phyloP scores from a whole-genome alignment of 257 asterid species.

The Solanum pennellii region DNA sequence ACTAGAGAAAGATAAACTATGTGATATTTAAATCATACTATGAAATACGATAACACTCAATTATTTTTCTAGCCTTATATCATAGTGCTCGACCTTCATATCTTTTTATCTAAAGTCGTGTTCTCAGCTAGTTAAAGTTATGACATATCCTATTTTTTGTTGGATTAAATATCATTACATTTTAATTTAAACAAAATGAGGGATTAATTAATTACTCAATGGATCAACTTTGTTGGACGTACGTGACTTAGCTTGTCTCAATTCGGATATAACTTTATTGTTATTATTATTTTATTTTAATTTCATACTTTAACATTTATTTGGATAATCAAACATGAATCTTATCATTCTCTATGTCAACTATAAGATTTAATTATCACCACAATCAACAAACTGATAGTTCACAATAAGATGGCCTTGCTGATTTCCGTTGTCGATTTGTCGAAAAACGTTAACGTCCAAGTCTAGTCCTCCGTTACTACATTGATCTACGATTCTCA shows the following conservation, averaged over 20 bases:
- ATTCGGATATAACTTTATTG: not conserved
- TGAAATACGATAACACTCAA: too few relatives aligned
- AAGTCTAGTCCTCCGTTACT: constrained; percentile 21
- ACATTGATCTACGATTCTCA: constrained; percentile 27
- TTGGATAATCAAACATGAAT: not conserved
- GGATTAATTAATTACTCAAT: not conserved
- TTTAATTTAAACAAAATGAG: not conserved
- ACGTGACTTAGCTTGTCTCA: not conserved
- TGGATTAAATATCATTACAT: not conserved
- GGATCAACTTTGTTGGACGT: not conserved
- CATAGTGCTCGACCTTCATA: too few relatives aligned
- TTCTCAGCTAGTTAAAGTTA: too few relatives aligned
- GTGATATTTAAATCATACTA: too few relatives aligned
- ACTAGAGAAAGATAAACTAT: too few relatives aligned
- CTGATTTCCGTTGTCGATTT: constrained; percentile 10
- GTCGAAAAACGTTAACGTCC: constrained; percentile 2
- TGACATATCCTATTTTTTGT: not conserved
- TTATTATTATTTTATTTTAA: not conserved
- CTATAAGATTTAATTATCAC: not conserved
- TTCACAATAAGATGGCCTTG: constrained; percentile 16
- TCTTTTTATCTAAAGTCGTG: too few relatives aligned
- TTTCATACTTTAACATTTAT: not conserved
- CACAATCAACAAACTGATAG: constrained; percentile 19
- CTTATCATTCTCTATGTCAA: not conserved
- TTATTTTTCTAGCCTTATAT: too few relatives aligned